Evolutionary conservation across 768 basidiomycete genomes (phyloP), one percentile per base, ranked within the genome.

Genomic region (Ephemerocybe angulata): DNA sequence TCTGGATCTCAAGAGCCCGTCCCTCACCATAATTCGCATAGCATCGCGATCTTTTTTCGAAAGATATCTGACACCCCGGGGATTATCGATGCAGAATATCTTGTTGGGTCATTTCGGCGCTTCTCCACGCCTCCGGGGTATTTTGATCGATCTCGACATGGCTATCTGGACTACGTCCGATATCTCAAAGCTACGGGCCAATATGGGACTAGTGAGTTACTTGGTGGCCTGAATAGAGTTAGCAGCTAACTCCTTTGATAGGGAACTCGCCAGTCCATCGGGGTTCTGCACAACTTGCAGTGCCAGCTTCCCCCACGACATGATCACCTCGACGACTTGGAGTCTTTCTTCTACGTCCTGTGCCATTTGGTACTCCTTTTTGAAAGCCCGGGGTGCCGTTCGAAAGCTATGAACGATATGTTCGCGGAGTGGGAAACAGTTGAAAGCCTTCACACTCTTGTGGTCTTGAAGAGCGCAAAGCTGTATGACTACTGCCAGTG

Each of bases 81-180:
- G 58, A 38, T 38, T 61, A 27, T 58, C 57, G 10, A 37, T 54
- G 7, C 35, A 58, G 31, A 61, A 61, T 21, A 53, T 61, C 12
- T 44, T 58, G 15, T 48, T 53, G 10, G 60, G 60, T 1, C 30
- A 19, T 12, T 17, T 37, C 2, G 35, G 24, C 22, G 51, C 54
- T 1, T 12, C 10, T 17, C 25, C 27, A 11, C 55, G 57, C 12
- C 19, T 48, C n/a, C 41, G 52, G 11, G 60, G 60, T 2, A 38
- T 61, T 30, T 19, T 61, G 6, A 58, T 61, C 13, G 60, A 58
- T 35, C 31, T 61, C n/a, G 60, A 61, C 28, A 50, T 61, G 57
- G 57, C 41, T 10, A 35, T 22, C 21, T 3, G 15, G 4, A 3
- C 7, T 10, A 19, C 31, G 15, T 0, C 43, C 40, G 22, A 43